Conservation (phyloP, 768 basidiomycete species). For the Xerocomellus intermedius region DNA sequence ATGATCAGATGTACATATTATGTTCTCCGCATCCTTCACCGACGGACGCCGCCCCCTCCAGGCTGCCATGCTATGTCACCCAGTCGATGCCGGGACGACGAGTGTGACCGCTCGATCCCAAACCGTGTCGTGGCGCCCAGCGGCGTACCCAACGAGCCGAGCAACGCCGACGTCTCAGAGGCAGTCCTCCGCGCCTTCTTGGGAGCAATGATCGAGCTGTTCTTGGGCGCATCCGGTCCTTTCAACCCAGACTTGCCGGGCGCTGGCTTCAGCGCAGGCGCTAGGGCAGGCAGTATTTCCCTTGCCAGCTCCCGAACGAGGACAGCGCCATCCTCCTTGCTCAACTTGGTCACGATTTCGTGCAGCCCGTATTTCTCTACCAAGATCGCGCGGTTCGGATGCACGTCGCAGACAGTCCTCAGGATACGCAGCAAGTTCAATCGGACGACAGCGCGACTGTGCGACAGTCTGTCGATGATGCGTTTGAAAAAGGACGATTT, state of each 20-base stretch:
- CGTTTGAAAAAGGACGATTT: slow-evolving; percentile 84
- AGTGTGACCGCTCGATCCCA: slow-evolving; percentile 36
- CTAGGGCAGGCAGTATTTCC: slow-evolving; percentile 77
- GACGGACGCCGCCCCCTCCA: slow-evolving; percentile 13
- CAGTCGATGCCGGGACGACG: slow-evolving; percentile 49
- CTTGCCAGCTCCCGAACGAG: slow-evolving; percentile 86
- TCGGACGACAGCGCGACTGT: slow-evolving; percentile 81
- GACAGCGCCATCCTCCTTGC: slow-evolving; percentile 85
- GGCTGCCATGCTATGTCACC: slow-evolving; percentile 65
- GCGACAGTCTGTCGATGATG: slow-evolving; percentile 75
- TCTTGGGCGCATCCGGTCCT: slow-evolving; percentile 39
- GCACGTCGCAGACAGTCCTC: slow-evolving; percentile 82
- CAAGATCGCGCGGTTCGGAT: slow-evolving; percentile 79
- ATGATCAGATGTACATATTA: slow-evolving; percentile 8
- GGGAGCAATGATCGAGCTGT: slow-evolving; percentile 48
- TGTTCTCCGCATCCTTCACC: slow-evolving; percentile 15
- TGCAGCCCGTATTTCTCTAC: slow-evolving; percentile 82
- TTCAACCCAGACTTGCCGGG: slow-evolving; percentile 30
- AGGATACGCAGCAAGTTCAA: slow-evolving; percentile 87
- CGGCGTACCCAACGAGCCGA: slow-evolving; percentile 19
- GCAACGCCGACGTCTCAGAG: slow-evolving; percentile 57
- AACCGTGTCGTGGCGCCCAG: slow-evolving; percentile 24
- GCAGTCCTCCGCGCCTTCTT: slow-evolving; percentile 67
- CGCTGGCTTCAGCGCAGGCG: slow-evolving; percentile 65
- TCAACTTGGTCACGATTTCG: slow-evolving; percentile 77